Evolutionary conservation across 495 filamentous ascomycete species (phyloP).

Genomic region (Cercophora sp.): DNA sequence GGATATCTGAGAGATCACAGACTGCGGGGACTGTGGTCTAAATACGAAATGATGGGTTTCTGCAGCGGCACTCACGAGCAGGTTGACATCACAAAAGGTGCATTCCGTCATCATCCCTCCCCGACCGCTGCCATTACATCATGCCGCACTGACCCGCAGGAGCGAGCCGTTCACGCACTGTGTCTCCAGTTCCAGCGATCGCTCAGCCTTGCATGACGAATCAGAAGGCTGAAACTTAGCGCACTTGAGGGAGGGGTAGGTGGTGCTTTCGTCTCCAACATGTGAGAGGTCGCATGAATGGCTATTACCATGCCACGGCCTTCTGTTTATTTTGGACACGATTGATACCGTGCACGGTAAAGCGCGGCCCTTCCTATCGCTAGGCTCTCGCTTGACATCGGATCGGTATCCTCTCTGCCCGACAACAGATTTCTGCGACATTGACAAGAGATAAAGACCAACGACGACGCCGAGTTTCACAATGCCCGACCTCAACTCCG

Average conservation of each 20-base stretch:
- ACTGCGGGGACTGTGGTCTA: no score
- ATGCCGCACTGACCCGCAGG: slow-evolving; percentile 6
- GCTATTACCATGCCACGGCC: slow-evolving; percentile 17
- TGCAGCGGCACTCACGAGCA: neutral
- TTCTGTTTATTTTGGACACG: slow-evolving; percentile 19
- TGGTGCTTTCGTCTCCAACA: neutral
- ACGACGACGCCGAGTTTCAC: neutral
- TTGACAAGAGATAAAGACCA: neutral
- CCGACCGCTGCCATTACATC: slow-evolving; percentile 19
- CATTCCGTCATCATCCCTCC: neutral
- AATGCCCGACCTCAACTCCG: slow-evolving; percentile 59
- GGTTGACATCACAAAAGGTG: neutral
- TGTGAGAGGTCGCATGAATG: slow-evolving; percentile 19
- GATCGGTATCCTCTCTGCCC: no score
- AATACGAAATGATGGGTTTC: no score
- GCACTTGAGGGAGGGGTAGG: neutral
- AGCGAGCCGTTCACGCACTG: neutral
- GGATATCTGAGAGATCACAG: no score
- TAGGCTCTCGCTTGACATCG: no score
- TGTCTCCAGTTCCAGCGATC: neutral
- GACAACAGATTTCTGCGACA: neutral
- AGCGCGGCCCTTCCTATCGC: no score
- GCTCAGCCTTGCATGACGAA: slow-evolving; percentile 2
- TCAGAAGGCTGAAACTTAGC: slow-evolving; percentile 3
- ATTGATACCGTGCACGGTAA: slow-evolving; percentile 9